Conservation (phyloP, 257 asterid genomes). For the Datura wrightii region DNA sequence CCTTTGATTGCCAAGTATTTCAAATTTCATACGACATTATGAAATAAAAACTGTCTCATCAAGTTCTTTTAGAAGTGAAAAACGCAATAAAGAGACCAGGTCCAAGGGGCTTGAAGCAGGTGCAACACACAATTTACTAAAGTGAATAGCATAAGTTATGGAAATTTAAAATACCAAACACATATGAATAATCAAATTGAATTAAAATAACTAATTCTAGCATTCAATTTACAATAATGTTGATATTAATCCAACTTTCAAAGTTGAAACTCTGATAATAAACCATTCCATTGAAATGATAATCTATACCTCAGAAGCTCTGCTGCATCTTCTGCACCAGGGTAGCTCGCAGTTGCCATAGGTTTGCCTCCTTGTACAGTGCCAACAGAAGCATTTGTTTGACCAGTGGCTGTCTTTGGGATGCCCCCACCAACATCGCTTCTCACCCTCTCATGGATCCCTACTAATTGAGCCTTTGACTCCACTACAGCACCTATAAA, state of each 20-base stretch:
- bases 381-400: conserved; percentile 42
- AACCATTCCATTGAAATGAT: not conserved
- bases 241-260: not conserved
- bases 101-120: conserved; percentile 18
- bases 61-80: not conserved
- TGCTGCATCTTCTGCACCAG: conserved; percentile 82
- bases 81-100: not conserved
- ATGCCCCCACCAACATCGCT: conserved; percentile 67
- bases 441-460: conserved; percentile 94
- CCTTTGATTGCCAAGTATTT: not conserved
- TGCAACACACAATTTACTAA: not conserved
- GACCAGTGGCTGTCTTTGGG: conserved; percentile 43
- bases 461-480: conserved; percentile 82
- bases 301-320: conserved; percentile 75
- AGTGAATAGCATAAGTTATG: not conserved
- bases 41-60: not conserved
- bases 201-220: not conserved
- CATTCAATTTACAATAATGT: not conserved
- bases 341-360: conserved; percentile 63
- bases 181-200: not conserved
- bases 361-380: conserved; percentile 65
- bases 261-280: conserved; percentile 15
- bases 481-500: conserved; percentile 77
- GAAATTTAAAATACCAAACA: not conserved
- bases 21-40: not conserved